Evolutionary conservation across 1,284 basidiomycete species (phyloP).

Genomic region (Malassezia vespertilionis): DNA sequence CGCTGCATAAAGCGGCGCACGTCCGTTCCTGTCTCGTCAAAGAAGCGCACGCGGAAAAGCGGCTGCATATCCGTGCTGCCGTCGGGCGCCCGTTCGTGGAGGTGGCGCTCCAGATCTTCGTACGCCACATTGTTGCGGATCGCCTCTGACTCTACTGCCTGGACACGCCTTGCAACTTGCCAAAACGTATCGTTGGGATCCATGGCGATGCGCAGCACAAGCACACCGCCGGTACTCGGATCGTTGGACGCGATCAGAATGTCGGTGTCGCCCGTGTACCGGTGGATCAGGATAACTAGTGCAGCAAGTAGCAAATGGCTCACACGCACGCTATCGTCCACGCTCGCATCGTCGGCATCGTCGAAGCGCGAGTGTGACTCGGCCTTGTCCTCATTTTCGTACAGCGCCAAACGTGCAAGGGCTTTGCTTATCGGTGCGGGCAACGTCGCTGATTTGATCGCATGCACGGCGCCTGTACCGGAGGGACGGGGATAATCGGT

Average conservation of each 20-base stretch:
- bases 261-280: conserved; percentile 92
- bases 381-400: conserved; percentile 53
- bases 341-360: conserved; percentile 16
- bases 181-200: conserved; percentile 83
- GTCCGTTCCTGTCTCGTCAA: conserved; percentile 71
- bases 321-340: conserved; percentile 56
- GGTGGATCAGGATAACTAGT: conserved; percentile 78
- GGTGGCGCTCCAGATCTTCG: conserved; percentile 58
- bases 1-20: conserved; percentile 47
- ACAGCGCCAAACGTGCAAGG: conserved; percentile 52
- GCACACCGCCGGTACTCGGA: conserved; percentile 60
- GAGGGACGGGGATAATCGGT: conserved; percentile 88
- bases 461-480: conserved; percentile 36
- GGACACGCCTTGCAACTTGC: conserved; percentile 75
- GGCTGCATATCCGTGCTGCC: conserved; percentile 30
- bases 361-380: conserved; percentile 14
- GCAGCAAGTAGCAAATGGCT: conserved; percentile 85
- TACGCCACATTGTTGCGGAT: conserved; percentile 73
- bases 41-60: conserved; percentile 90
- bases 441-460: conserved; percentile 32
- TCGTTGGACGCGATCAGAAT: conserved; percentile 81
- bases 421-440: conserved; percentile 26
- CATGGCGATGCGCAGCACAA: conserved; percentile 72
- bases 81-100: conserved; percentile 25
- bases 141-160: conserved; percentile 72